Evolutionary conservation across 2,329 filamentous ascomycete species (phyloP).

Genomic region (Penicillium italicum): DNA sequence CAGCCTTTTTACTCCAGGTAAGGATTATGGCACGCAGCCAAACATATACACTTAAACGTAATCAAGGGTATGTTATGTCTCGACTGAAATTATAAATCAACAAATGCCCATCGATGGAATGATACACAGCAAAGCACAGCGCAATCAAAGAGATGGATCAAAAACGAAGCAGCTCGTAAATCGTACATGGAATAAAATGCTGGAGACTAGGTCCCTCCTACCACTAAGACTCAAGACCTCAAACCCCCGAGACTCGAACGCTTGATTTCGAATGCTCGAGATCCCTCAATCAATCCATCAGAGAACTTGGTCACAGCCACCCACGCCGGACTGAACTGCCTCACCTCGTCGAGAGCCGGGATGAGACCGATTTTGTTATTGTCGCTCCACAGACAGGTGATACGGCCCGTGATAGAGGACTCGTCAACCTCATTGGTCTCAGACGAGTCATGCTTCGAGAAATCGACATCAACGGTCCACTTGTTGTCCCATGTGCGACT

Average conservation of each 20-base stretch:
- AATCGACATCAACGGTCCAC: slow-evolving; percentile 73
- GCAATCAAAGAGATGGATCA: background rate
- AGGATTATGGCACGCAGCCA: background rate
- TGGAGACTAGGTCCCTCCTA: background rate
- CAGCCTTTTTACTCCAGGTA: background rate
- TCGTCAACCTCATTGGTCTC: slow-evolving; percentile 28
- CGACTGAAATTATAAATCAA: background rate
- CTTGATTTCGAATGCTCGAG: slow-evolving; percentile 60
- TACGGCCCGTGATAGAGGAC: slow-evolving; percentile 55
- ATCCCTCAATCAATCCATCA: slow-evolving; percentile 78
- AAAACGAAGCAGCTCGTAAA: slow-evolving; percentile 1
- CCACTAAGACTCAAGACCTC: background rate
- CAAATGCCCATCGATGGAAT: background rate
- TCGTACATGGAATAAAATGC: slow-evolving; percentile 1
- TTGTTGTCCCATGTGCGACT: slow-evolving; percentile 71
- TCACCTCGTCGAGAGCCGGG: slow-evolving; percentile 77
- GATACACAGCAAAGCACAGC: background rate
- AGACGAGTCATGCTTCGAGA: slow-evolving; percentile 27
- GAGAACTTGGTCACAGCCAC: slow-evolving; percentile 68
- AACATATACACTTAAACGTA: background rate
- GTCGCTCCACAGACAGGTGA: slow-evolving; percentile 85
- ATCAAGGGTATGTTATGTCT: background rate
- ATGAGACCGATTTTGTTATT: slow-evolving; percentile 68
- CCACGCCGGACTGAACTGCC: slow-evolving; percentile 76
- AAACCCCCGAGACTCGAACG: background rate